These are phyloP conservation scores for Entomortierella lignicola DNA, from an alignment of 192 early-diverging fungal species.

Conservation along the genomic window DNA sequence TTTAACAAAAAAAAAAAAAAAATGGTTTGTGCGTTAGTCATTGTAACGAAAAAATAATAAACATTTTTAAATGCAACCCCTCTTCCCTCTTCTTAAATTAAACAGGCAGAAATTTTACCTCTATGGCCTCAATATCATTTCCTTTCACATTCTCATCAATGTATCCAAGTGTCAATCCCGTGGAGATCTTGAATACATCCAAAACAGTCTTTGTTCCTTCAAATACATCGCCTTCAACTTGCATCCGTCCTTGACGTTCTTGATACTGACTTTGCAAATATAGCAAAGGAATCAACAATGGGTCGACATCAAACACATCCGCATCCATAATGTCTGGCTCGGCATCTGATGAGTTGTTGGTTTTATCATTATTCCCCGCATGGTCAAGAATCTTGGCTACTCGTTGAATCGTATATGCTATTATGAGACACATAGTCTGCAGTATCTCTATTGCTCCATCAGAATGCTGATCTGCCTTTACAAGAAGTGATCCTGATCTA, in stretches of 20 bases:
- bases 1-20: not conserved
- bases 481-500: not conserved
- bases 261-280: slow-evolving; percentile 17
- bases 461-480: not conserved
- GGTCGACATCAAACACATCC: slow-evolving; percentile 47
- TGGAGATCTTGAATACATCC: slow-evolving; percentile 27
- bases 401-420: slow-evolving; percentile 31
- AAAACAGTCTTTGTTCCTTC: not conserved
- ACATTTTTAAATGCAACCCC: not conserved
- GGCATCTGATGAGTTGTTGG: not conserved
- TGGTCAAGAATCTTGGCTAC: slow-evolving; percentile 21
- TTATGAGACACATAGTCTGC: slow-evolving; percentile 36
- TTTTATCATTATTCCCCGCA: not conserved
- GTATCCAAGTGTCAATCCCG: slow-evolving; percentile 12
- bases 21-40: not conserved
- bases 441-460: slow-evolving; percentile 28
- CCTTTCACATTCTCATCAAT: slow-evolving; percentile 18
- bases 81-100: too few species aligned
- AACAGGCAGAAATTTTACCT: not conserved
- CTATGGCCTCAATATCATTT: slow-evolving; percentile 1
- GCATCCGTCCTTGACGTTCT: not conserved
- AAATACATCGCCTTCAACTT: not conserved
- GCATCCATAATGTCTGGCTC: not conserved
- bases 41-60: too few species aligned
- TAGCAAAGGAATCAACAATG: slow-evolving; percentile 37